Evolutionary conservation across 306 rosid genomes (phyloP).

Genomic region (Purshia tridentata): DNA sequence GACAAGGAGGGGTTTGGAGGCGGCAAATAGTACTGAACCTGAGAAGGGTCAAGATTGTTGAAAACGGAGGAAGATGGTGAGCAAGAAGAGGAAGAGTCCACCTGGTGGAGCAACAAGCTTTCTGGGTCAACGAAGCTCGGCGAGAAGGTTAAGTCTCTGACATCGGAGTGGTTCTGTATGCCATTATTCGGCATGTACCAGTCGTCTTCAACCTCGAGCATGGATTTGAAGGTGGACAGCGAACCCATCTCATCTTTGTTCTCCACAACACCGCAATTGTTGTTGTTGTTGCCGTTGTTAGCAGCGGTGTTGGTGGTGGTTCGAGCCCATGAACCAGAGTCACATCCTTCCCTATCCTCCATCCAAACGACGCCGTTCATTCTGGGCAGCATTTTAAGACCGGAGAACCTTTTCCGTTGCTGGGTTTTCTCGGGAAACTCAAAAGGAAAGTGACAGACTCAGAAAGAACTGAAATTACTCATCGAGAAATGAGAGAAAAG

Average conservation of each 20-base stretch:
- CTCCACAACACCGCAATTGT: slow-evolving; percentile 26
- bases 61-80: slow-evolving; percentile 55
- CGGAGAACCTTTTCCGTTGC: background rate
- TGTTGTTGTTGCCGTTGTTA: background rate
- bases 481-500: background rate
- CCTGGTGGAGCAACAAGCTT: slow-evolving; percentile 38
- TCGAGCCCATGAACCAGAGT: slow-evolving; percentile 54
- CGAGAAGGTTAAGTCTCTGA: slow-evolving; percentile 38
- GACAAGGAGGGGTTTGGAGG: slow-evolving; percentile 53
- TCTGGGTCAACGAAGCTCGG: slow-evolving; percentile 32
- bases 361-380: slow-evolving; percentile 49
- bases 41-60: slow-evolving; percentile 56
- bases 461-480: background rate
- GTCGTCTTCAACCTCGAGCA: slow-evolving; percentile 53
- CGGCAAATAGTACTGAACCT: slow-evolving; percentile 57
- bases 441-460: background rate
- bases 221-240: slow-evolving; percentile 69
- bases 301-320: slow-evolving; percentile 22
- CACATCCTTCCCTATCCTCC: slow-evolving; percentile 42
- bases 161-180: slow-evolving; percentile 36
- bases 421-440: background rate
- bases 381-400: slow-evolving; percentile 39
- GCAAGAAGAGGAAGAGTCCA: slow-evolving; percentile 63
- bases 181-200: slow-evolving; percentile 48
- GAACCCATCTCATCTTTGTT: slow-evolving; percentile 45